Evolutionary conservation across 78 protist species (phyloP).

Genomic region (Dictyostelium citrinum): DNA sequence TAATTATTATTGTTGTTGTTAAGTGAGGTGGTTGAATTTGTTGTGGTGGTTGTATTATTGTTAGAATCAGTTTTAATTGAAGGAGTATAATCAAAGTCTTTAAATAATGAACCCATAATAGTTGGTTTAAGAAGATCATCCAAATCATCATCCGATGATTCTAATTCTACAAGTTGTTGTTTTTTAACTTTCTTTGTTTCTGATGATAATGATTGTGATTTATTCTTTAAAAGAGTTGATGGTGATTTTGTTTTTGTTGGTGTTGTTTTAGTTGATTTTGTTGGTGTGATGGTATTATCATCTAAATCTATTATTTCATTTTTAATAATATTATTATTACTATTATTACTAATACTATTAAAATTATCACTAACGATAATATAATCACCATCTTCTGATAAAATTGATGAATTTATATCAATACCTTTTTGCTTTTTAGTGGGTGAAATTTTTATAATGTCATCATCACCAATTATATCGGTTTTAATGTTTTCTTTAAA

Average conservation of each 20-base stretch:
- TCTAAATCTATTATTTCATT: neutral
- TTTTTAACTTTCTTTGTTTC: neutral
- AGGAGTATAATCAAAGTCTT: neutral
- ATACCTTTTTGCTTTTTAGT: neutral
- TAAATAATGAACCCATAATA: neutral
- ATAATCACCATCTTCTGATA: neutral
- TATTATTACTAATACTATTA: no score
- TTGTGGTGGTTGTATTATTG: neutral
- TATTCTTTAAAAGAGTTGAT: neutral
- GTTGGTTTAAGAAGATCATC: neutral
- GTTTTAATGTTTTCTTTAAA: no score
- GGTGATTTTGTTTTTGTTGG: neutral
- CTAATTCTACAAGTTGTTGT: neutral
- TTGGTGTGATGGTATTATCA: neutral
- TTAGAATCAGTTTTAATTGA: neutral
- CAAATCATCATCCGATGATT: neutral
- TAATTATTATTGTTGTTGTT: neutral
- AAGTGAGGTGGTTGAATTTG: neutral
- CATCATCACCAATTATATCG: no score
- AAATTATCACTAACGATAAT: no score
- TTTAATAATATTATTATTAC: neutral
- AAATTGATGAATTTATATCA: neutral
- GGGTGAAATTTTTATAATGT: neutral
- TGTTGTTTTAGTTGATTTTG: neutral
- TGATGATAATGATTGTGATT: neutral